Conservation (phyloP, 2,329 filamentous ascomycete genomes). For the Ceratocystis alfenasii region DNA sequence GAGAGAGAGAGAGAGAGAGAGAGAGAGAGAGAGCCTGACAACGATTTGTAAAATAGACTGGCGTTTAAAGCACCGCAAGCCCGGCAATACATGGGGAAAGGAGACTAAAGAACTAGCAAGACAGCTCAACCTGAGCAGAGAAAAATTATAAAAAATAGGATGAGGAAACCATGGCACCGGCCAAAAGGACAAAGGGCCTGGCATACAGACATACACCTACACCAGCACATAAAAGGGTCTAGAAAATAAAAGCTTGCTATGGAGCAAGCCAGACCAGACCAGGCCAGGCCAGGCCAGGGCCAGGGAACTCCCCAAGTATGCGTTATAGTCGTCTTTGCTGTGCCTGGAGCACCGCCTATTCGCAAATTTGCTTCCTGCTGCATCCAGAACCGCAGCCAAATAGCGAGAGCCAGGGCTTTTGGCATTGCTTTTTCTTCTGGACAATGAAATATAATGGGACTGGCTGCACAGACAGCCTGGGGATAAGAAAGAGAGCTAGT, state of each 20-base stretch:
- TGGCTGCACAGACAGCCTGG: no score
- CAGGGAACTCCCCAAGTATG: no score
- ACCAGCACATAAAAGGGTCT: neutral
- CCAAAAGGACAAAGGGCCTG: neutral
- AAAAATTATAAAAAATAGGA: neutral
- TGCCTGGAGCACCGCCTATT: no score
- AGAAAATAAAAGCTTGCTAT: neutral
- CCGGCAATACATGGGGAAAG: neutral
- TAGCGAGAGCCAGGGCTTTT: no score
- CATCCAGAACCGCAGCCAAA: no score
- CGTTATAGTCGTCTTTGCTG: no score
- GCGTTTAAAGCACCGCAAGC: neutral
- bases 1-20: neutral
- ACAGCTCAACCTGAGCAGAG: neutral
- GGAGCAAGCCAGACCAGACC: no score
- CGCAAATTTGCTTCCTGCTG: no score
- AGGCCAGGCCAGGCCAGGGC: no score
- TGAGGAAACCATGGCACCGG: neutral
- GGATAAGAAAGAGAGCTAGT: no score
- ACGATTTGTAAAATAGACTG: neutral
- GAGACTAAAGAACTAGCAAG: neutral
- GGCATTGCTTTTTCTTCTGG: no score
- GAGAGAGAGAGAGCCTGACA: neutral
- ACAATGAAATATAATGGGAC: no score
- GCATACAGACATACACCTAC: neutral